Conservation (phyloP, 2,329 filamentous ascomycete genomes). For the Phialophora tarda region DNA sequence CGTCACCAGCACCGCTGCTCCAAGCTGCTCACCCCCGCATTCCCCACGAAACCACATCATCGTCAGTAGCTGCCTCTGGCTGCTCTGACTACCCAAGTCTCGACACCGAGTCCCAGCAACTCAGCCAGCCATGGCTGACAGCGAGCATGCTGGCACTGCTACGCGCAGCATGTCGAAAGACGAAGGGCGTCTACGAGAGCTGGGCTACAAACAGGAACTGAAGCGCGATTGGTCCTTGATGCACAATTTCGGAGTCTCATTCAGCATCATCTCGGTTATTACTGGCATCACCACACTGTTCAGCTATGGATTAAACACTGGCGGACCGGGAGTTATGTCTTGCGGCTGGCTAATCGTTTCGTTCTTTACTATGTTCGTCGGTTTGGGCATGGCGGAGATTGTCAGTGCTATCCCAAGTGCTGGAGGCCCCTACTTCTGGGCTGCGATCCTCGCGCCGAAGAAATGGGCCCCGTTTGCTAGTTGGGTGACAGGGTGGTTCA, state of each 20-base stretch:
- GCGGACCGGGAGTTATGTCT: slow-evolving; percentile 62
- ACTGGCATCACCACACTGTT: slow-evolving; percentile 66
- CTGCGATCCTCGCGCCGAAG: slow-evolving; percentile 61
- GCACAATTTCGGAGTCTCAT: slow-evolving; percentile 67
- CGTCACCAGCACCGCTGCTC: background rate
- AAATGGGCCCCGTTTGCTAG: slow-evolving; percentile 52
- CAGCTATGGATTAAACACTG: slow-evolving; percentile 61
- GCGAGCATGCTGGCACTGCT: slow-evolving; percentile 25
- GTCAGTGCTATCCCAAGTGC: slow-evolving; percentile 64
- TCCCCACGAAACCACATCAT: slow-evolving; percentile 11
- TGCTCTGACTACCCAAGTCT: background rate
- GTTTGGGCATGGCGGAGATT: slow-evolving; percentile 64
- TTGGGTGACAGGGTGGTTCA: slow-evolving; percentile 59
- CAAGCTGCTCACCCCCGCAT: slow-evolving; percentile 22
- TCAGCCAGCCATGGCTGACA: slow-evolving; percentile 29
- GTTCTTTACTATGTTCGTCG: slow-evolving; percentile 62
- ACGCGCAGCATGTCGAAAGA: slow-evolving; percentile 45
- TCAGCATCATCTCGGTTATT: slow-evolving; percentile 67
- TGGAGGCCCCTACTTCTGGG: slow-evolving; percentile 67
- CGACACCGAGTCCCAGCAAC: background rate
- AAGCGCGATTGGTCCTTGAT: slow-evolving; percentile 63
- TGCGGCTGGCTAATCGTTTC: slow-evolving; percentile 58
- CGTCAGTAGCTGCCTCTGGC: background rate
- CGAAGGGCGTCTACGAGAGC: slow-evolving; percentile 59
- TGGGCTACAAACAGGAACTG: slow-evolving; percentile 67